Conservation (phyloP, 73 alveolate species). For the Tetrahymena thermophila region DNA sequence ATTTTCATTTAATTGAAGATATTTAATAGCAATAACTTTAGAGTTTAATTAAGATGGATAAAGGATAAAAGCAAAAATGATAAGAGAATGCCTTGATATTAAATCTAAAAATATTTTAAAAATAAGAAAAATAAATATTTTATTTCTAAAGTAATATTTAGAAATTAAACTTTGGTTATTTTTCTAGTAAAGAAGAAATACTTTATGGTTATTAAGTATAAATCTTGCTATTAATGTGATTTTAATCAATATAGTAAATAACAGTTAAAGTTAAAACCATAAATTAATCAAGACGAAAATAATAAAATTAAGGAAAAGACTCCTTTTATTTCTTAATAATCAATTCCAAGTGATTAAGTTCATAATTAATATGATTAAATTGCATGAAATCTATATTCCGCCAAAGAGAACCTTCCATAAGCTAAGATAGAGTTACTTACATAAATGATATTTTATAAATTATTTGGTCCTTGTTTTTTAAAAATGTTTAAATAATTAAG, state of each 20-base stretch:
- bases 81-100: background rate
- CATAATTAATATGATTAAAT: too few relatives aligned
- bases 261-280: background rate
- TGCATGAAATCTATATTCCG: too few relatives aligned
- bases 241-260: background rate
- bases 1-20: background rate
- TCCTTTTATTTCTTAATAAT: too few relatives aligned
- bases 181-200: background rate
- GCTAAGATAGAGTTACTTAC: too few relatives aligned
- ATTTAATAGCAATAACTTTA: background rate
- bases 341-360: too few relatives aligned
- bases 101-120: background rate
- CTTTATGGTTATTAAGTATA: background rate
- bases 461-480: background rate
- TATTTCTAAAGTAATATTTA: background rate
- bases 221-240: background rate
- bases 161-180: background rate
- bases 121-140: background rate
- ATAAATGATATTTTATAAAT: too few relatives aligned
- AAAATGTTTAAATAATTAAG: too few relatives aligned
- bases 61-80: background rate
- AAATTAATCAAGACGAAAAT: too few relatives aligned
- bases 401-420: background rate
- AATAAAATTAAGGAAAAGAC: too few relatives aligned
- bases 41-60: background rate